Conservation (phyloP, 83 land plant species). For the Thuja plicata region DNA sequence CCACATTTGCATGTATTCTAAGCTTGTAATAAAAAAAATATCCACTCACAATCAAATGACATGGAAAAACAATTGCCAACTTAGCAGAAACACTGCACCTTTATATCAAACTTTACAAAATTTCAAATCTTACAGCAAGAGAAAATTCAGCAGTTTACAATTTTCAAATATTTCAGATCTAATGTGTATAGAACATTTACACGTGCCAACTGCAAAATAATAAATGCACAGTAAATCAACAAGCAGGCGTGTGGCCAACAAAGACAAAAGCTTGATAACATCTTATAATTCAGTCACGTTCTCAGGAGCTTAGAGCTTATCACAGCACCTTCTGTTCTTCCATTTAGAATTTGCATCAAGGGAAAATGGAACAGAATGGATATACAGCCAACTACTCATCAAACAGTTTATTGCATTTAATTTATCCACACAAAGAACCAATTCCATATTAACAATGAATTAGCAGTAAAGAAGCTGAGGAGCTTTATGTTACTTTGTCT, state of each 20-base stretch:
- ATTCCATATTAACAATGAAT: too few species aligned
- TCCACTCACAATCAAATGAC: background rate
- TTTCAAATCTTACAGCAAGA: background rate
- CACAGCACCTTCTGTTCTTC: background rate
- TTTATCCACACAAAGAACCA: too few species aligned
- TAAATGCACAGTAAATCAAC: background rate
- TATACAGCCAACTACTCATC: too few species aligned
- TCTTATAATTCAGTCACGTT: background rate
- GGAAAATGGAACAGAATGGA: too few species aligned
- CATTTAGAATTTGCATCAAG: background rate
- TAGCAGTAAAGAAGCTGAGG: too few species aligned
- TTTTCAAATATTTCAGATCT: background rate
- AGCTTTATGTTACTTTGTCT: too few species aligned
- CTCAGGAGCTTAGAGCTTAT: background rate
- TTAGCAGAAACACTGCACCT: background rate
- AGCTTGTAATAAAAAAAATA: background rate
- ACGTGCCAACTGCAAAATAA: background rate
- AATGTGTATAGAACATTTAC: background rate
- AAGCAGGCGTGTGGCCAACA: background rate
- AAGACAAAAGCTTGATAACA: too few species aligned
- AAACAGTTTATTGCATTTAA: too few species aligned
- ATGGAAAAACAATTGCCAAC: background rate
- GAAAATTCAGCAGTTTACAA: background rate
- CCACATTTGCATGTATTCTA: background rate
- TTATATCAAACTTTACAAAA: background rate